phyloP scores from a whole-genome alignment of 441 rosid species.

The Melastoma candidum region DNA sequence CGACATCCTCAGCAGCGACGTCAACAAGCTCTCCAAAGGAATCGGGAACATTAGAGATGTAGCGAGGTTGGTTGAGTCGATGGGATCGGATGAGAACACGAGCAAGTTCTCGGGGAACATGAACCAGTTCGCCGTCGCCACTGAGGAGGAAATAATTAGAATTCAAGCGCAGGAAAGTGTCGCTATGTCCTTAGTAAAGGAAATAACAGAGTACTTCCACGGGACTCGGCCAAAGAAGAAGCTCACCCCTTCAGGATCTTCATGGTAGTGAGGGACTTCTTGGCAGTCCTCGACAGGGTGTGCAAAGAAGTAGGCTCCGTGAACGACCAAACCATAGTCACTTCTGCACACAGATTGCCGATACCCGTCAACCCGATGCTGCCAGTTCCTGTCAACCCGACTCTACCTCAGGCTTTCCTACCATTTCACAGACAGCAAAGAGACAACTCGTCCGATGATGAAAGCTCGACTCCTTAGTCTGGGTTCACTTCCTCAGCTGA shows the following conservation, averaged over 20 bases:
- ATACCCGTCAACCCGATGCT: constrained; percentile 30
- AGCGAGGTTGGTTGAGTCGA: constrained; percentile 30
- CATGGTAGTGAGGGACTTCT: constrained; percentile 90
- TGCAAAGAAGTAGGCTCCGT: constrained; percentile 82
- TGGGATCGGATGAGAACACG: constrained; percentile 24
- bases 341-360: constrained; percentile 76
- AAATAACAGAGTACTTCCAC: constrained; percentile 90
- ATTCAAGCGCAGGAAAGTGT: constrained; percentile 86
- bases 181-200: constrained; percentile 75
- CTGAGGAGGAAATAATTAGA: constrained; percentile 69
- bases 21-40: constrained; percentile 71
- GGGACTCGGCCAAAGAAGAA: constrained; percentile 96
- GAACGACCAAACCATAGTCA: constrained; percentile 71
- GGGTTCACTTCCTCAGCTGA: too few relatives aligned
- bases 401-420: constrained; percentile 33
- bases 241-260: constrained; percentile 95
- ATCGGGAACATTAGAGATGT: constrained; percentile 47
- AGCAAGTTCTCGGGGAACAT: constrained; percentile 61
- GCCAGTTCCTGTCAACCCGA: constrained; percentile 38
- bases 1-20: constrained; percentile 63
- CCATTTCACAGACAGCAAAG: constrained; percentile 33
- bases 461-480: constrained; percentile 30
- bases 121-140: constrained; percentile 49
- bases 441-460: constrained; percentile 45
- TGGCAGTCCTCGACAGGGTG: constrained; percentile 67